phyloP scores from a whole-genome alignment of 1,284 basidiomycete genomes.

The Papiliotrema fonsecae region DNA sequence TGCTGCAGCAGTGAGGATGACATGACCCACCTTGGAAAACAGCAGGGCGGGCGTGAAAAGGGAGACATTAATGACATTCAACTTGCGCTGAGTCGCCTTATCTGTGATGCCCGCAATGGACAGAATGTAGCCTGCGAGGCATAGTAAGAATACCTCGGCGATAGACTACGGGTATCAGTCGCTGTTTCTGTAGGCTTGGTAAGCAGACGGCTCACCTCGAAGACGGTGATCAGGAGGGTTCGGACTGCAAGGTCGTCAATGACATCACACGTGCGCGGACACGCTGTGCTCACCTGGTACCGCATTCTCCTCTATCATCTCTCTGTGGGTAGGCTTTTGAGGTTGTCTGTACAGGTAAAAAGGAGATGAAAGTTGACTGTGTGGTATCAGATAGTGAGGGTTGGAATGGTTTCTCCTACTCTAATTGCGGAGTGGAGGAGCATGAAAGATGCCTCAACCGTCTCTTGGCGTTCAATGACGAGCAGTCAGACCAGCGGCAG shows the following conservation, averaged over 20 bases:
- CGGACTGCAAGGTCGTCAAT: slow-evolving; percentile 14
- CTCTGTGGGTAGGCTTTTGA: no score
- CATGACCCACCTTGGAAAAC: slow-evolving; percentile 87
- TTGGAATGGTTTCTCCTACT: no score
- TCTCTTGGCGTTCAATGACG: no score
- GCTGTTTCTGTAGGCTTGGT: background rate
- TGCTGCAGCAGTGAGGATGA: slow-evolving; percentile 31
- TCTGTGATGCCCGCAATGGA: slow-evolving; percentile 76
- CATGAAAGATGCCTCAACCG: no score
- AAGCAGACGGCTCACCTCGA: slow-evolving; percentile 50
- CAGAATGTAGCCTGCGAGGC: slow-evolving; percentile 77
- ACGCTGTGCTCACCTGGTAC: background rate
- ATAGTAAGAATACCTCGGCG: slow-evolving; percentile 80
- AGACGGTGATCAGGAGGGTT: slow-evolving; percentile 51
- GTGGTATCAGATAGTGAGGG: no score
- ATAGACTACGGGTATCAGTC: slow-evolving; percentile 60
- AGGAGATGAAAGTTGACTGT: no score
- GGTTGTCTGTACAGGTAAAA: no score
- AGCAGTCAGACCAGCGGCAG: no score
- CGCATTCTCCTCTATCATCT: slow-evolving; percentile 1
- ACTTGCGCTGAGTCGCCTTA: slow-evolving; percentile 74
- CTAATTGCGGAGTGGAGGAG: no score
- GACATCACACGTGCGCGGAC: slow-evolving; percentile 4
- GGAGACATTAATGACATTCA: slow-evolving; percentile 59
- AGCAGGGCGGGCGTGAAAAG: slow-evolving; percentile 88